Evolutionary conservation across 768 basidiomycete genomes (phyloP).

Genomic region (Kwoniella heveanensis): DNA sequence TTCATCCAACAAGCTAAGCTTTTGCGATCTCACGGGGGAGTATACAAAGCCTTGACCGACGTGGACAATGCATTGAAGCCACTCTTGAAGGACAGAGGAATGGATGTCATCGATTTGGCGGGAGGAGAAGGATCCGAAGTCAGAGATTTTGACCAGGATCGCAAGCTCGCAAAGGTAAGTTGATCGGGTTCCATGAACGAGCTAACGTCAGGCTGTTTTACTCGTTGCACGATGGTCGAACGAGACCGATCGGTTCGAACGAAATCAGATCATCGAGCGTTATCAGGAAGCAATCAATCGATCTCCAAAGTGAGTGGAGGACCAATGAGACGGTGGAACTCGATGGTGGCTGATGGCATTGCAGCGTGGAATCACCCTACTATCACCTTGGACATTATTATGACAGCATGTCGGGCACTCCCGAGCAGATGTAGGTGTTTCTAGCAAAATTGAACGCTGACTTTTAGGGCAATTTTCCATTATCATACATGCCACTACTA

Average conservation of each 20-base stretch:
- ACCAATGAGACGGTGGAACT: not conserved
- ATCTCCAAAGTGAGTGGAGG: slow-evolving; percentile 52
- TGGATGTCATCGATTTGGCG: slow-evolving; percentile 18
- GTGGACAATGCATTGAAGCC: slow-evolving; percentile 67
- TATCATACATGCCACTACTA: slow-evolving; percentile 66
- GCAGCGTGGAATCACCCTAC: slow-evolving; percentile 68
- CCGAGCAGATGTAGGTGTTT: slow-evolving; percentile 22
- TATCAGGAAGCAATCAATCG: slow-evolving; percentile 56
- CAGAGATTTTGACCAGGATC: slow-evolving; percentile 32
- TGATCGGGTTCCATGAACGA: not conserved
- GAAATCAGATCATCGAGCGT: slow-evolving; percentile 64
- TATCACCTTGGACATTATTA: slow-evolving; percentile 88
- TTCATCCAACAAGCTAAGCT: slow-evolving; percentile 92
- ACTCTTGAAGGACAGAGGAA: slow-evolving; percentile 17
- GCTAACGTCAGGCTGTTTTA: slow-evolving; percentile 63
- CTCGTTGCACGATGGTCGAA: slow-evolving; percentile 90
- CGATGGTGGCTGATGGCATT: slow-evolving; percentile 11
- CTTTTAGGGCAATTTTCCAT: slow-evolving; percentile 32
- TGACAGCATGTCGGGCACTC: slow-evolving; percentile 58
- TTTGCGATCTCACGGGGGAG: slow-evolving; percentile 73
- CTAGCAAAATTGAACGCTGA: slow-evolving; percentile 2
- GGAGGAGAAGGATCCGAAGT: not conserved
- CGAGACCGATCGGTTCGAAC: slow-evolving; percentile 80
- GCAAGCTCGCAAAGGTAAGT: slow-evolving; percentile 66
- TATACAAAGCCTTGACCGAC: slow-evolving; percentile 81